Evolutionary conservation across 1,284 basidiomycete genomes (phyloP).

Genomic region (Trichosporon coremiiforme): DNA sequence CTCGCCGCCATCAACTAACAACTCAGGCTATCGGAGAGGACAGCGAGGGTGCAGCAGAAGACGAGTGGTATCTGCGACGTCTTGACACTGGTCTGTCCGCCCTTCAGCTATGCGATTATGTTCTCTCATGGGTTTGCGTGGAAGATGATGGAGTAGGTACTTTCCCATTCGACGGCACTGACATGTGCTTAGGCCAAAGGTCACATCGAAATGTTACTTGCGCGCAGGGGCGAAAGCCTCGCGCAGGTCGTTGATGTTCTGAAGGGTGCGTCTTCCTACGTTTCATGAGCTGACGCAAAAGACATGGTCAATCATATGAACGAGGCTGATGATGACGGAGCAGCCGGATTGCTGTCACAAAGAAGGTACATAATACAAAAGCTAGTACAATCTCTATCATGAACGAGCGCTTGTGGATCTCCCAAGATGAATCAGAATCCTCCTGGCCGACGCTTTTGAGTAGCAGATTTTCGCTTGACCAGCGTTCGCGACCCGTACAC

Average conservation of each 20-base stretch:
- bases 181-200: constrained; percentile 56
- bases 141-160: constrained; percentile 93
- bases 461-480: constrained; percentile 37
- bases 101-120: constrained; percentile 87
- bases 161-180: constrained; percentile 1
- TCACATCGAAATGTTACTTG: constrained; percentile 74
- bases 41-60: constrained; percentile 66
- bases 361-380: constrained; percentile 39
- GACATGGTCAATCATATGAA: constrained; percentile 43
- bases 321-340: constrained; percentile 30
- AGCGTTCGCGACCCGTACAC: constrained; percentile 38
- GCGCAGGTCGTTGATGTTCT: constrained; percentile 42
- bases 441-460: constrained; percentile 41
- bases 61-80: constrained; percentile 76
- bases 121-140: constrained; percentile 93
- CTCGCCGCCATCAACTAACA: neutral
- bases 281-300: constrained; percentile 22
- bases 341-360: constrained; percentile 31
- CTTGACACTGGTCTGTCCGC: constrained; percentile 85
- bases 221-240: constrained; percentile 62
- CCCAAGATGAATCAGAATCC: constrained; percentile 39
- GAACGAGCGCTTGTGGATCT: neutral
- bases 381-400: constrained; percentile 38
- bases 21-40: constrained; percentile 66
- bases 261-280: constrained; percentile 37